Conservation (phyloP, 2,329 filamentous ascomycete species). For the Trichoderma semiorbis region DNA sequence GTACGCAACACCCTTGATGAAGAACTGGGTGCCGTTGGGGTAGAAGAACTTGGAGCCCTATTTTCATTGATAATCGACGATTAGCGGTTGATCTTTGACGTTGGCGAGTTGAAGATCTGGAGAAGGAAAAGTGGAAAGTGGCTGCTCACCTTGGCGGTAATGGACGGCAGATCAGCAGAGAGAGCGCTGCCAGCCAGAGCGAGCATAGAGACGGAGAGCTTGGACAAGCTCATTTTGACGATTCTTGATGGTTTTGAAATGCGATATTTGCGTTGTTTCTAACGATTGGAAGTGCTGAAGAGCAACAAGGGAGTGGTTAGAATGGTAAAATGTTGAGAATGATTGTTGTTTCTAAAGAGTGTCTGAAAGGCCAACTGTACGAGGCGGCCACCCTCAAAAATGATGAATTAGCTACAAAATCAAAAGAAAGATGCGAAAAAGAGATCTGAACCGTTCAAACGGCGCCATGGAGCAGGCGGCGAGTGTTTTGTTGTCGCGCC, state of each 20-base stretch:
- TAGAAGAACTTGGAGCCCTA: conserved; percentile 87
- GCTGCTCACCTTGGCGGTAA: conserved; percentile 63
- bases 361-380: conserved; percentile 27
- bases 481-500: conserved; percentile 18
- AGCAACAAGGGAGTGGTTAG: neutral
- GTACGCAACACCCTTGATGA: conserved; percentile 92
- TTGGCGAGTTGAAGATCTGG: neutral
- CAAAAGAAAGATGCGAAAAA: conserved; percentile 15
- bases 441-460: neutral
- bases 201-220: conserved; percentile 34
- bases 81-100: neutral
- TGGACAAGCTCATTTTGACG: conserved; percentile 34
- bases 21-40: conserved; percentile 65
- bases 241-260: neutral
- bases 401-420: conserved; percentile 14
- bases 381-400: conserved; percentile 24
- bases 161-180: conserved; percentile 50
- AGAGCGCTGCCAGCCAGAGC: conserved; percentile 42
- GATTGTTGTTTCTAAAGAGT: conserved; percentile 25
- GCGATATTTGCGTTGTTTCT: neutral
- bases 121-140: neutral
- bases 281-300: conserved; percentile 14
- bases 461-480: neutral
- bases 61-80: neutral
- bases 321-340: conserved; percentile 2